Conservation (phyloP, 208 protist species). For the Zelonia costaricensis region DNA sequence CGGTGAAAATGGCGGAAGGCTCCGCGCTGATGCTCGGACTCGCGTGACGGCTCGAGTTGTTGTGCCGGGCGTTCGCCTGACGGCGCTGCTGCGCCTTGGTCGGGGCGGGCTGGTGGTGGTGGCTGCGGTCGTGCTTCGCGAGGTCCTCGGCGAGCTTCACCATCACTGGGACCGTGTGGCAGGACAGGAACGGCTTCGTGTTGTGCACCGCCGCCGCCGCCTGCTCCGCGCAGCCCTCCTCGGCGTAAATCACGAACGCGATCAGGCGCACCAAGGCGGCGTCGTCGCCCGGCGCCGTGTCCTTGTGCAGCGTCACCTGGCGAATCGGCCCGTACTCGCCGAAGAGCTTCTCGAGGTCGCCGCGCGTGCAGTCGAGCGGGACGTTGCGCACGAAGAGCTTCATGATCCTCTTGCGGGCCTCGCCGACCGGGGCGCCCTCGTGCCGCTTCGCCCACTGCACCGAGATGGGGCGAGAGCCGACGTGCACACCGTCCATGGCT, state of each 20-base stretch:
- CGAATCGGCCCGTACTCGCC: conserved; percentile 47
- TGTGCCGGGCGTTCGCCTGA: not conserved
- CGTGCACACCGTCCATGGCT: conserved; percentile 10
- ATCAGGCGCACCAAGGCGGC: conserved; percentile 27
- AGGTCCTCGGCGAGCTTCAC: conserved; percentile 49
- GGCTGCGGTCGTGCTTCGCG: conserved; percentile 1
- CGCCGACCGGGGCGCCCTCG: conserved; percentile 62
- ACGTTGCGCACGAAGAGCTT: conserved; percentile 90
- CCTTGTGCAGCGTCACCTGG: conserved; percentile 67
- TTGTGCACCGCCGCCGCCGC: conserved; percentile 48
- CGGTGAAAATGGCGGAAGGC: too few species aligned
- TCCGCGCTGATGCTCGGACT: too few species aligned
- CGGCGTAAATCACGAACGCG: conserved; percentile 42
- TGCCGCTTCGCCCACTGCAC: conserved; percentile 79
- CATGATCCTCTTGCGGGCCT: conserved; percentile 66
- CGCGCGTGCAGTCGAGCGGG: conserved; percentile 41
- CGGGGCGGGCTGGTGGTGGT: not conserved
- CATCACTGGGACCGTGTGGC: conserved; percentile 44
- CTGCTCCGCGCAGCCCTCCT: conserved; percentile 49
- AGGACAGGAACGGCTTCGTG: conserved; percentile 40
- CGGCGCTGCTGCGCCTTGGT: not conserved
- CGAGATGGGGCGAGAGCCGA: conserved; percentile 30
- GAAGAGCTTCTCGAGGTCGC: conserved; percentile 40
- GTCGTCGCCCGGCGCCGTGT: conserved; percentile 46
- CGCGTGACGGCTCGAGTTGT: not conserved